Percentiles rank a stretch among this genome's conserved stretches.
These are phyloP conservation scores for Nevesoporus exiguus DNA, from an alignment of 768 basidiomycete species.

Conservation along the genomic window DNA sequence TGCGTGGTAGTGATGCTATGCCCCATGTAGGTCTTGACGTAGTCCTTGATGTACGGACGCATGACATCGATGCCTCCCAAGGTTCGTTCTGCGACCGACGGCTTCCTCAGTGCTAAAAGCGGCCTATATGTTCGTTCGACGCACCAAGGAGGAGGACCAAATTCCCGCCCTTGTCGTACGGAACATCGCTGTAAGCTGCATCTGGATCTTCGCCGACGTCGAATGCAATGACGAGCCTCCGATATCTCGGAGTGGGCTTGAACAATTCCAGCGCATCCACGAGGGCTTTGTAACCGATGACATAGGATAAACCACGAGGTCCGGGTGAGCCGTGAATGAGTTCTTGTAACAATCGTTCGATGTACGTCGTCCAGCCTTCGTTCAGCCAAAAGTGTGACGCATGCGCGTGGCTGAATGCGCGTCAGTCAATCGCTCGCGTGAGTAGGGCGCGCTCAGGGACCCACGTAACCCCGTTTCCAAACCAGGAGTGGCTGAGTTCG, in stretches of 20 bases:
- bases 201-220: slow-evolving; percentile 74
- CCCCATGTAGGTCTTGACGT: slow-evolving; percentile 53
- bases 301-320: slow-evolving; percentile 75
- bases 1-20: slow-evolving; percentile 54
- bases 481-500: slow-evolving; percentile 86
- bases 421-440: not conserved
- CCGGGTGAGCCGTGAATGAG: slow-evolving; percentile 61
- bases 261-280: slow-evolving; percentile 67
- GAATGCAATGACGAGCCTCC: slow-evolving; percentile 74
- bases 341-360: slow-evolving; percentile 77
- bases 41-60: slow-evolving; percentile 54
- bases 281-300: slow-evolving; percentile 71
- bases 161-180: slow-evolving; percentile 91
- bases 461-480: slow-evolving; percentile 86
- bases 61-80: slow-evolving; percentile 56
- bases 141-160: slow-evolving; percentile 79
- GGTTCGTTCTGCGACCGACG: slow-evolving; percentile 42
- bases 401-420: slow-evolving; percentile 51
- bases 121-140: not conserved
- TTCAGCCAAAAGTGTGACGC: slow-evolving; percentile 87
- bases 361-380: slow-evolving; percentile 93
- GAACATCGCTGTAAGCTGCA: slow-evolving; percentile 68
- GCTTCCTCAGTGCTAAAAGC: not conserved
- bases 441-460: slow-evolving; percentile 19
- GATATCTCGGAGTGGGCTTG: slow-evolving; percentile 60